Base-by-base conservation (phyloP, 2,329 filamentous ascomycete species). In the Pseudogymnoascus destructans region DNA sequence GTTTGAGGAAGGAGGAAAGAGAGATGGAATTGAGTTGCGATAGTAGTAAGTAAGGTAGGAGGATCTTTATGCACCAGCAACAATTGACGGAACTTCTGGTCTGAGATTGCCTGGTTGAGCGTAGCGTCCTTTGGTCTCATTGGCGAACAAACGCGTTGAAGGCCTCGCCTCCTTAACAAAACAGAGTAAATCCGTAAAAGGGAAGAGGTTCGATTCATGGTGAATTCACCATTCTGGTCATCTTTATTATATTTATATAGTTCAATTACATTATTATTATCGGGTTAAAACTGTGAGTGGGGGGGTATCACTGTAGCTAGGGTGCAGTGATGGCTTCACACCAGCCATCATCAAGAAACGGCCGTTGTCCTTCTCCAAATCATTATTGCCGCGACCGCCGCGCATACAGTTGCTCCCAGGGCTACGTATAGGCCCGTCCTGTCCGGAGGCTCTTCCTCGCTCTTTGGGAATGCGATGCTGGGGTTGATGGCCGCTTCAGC, bases 401-500 rank as follows among this genome's bases (percentile, higher is more conserved):
- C 83, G 62, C 82, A 85, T 0, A 78, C 77, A 6, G 79, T 82
- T 0, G 89, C 91, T 0, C 87, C 89, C 3, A 95, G 74, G 1
- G 89, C 89, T 66, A 97, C 81, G 66, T 95, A 95, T 67, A 95
- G 75, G 62, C 87, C 85, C 62, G 90, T 89, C 65, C 88, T 81
- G 71, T 96, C 92, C 3, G 86, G 83, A 1, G 83, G 80, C 58
- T 93, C 89, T 66, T 95, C 91, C 63, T 95, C 89, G 58, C 80
- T 87, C 72, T 91, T 93, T 0, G 93, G 92, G 66, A 95, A 95
- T 0, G 86, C 92, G 0, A 84, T 87, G 65, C 85, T 90, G 0
- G 93, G 93, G 67, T 90, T 90, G 46, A 91, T 93, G 5, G 92
- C 92, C 38, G 89, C 87, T 72, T 97, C 93, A 5, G 93, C 93